These are phyloP conservation scores for Talaromyces marneffei DNA, from an alignment of 2,329 filamentous ascomycete genomes.

Conservation along the genomic window DNA sequence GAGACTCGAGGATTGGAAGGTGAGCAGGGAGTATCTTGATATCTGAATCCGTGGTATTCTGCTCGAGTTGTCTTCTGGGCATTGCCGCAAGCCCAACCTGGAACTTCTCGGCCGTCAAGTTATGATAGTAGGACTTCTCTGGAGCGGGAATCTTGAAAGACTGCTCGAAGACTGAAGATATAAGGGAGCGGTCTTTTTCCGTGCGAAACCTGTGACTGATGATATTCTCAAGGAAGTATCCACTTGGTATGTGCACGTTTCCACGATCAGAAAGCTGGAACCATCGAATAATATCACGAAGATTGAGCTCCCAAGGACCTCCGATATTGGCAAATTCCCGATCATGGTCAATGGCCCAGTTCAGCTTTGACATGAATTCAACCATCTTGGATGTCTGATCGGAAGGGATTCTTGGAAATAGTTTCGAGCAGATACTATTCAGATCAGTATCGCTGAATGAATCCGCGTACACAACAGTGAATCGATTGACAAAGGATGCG, in stretches of 20 bases:
- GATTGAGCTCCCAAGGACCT: conserved; percentile 92
- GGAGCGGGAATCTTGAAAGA: conserved; percentile 53
- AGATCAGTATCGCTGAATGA: conserved; percentile 78
- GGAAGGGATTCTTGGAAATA: conserved; percentile 60
- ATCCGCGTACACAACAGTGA: conserved; percentile 96
- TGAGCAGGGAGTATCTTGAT: conserved; percentile 34
- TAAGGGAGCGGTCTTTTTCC: conserved; percentile 58
- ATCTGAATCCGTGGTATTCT: conserved; percentile 29
- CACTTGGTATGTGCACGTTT: conserved; percentile 56
- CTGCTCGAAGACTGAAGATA: conserved; percentile 61
- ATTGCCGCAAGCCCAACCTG: conserved; percentile 77
- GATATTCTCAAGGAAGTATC: conserved; percentile 74
- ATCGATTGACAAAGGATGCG: conserved; percentile 94
- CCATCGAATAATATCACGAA: conserved; percentile 87
- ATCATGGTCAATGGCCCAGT: conserved; percentile 60
- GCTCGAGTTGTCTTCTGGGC: conserved; percentile 48
- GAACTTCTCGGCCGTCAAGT: conserved; percentile 57
- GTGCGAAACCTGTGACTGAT: conserved; percentile 85
- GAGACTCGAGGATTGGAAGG: conserved; percentile 71
- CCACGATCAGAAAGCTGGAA: conserved; percentile 62
- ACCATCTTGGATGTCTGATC: conserved; percentile 64
- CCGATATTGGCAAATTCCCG: conserved; percentile 52
- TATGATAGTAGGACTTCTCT: conserved; percentile 62
- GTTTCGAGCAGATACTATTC: conserved; percentile 69
- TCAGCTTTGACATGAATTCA: conserved; percentile 71